phyloP scores from a whole-genome alignment of 1,284 basidiomycete genomes.

The Hemileia vastatrix region DNA sequence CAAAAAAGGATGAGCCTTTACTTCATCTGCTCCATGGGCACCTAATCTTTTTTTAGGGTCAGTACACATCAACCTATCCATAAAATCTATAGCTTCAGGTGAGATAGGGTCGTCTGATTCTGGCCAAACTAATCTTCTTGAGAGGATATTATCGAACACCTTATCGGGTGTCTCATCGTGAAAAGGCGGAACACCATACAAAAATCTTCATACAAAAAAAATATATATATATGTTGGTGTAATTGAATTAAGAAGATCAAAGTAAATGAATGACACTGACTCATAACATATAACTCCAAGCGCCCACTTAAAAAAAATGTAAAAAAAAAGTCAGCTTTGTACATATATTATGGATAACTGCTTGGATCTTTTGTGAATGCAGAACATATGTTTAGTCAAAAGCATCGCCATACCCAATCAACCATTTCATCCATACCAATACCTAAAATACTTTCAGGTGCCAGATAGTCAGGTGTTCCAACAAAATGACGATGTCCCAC shows the following conservation, averaged over 20 bases:
- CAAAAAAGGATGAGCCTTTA: slow-evolving; percentile 87
- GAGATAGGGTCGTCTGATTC: slow-evolving; percentile 51
- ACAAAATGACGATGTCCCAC: slow-evolving; percentile 54
- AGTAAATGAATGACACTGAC: slow-evolving; percentile 30
- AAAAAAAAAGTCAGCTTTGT: slow-evolving; percentile 11
- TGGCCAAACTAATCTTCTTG: slow-evolving; percentile 82
- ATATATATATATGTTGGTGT: not conserved
- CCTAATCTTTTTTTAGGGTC: slow-evolving; percentile 75
- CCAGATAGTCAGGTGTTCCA: slow-evolving; percentile 92
- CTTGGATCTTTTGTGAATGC: slow-evolving; percentile 44
- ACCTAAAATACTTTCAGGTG: slow-evolving; percentile 91
- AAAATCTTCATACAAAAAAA: slow-evolving; percentile 50
- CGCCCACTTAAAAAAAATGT: slow-evolving; percentile 59
- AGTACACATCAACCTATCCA: slow-evolving; percentile 73
- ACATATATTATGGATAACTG: not conserved
- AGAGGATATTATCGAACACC: slow-evolving; percentile 97
- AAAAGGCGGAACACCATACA: slow-evolving; percentile 95
- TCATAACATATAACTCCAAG: slow-evolving; percentile 97
- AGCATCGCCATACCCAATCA: slow-evolving; percentile 92
- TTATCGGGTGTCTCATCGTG: slow-evolving; percentile 92
- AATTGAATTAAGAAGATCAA: not conserved
- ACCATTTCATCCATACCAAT: slow-evolving; percentile 92
- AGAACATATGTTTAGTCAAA: slow-evolving; percentile 27
- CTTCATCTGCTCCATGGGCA: slow-evolving; percentile 77
- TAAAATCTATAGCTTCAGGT: slow-evolving; percentile 78